phyloP scores from a whole-genome alignment of 352 stramenopile genomes.

The Phytopythium cucurbitacearum region DNA sequence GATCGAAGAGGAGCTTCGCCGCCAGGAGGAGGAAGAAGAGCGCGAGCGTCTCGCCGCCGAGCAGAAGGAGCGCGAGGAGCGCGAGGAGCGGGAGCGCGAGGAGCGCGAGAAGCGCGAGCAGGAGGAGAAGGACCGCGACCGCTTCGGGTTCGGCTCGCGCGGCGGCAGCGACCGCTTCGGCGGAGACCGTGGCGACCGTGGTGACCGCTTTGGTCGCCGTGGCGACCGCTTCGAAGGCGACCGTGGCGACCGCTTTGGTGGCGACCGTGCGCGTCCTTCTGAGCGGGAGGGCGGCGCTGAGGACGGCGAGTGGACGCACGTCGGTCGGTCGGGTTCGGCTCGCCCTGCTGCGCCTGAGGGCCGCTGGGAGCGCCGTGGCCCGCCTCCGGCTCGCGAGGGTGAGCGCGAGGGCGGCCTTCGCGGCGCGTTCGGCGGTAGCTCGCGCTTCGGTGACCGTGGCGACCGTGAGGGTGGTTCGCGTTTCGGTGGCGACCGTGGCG shows the following conservation, averaged over 20 bases:
- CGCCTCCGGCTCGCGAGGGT: conserved; percentile 27
- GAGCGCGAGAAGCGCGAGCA: conserved; percentile 20
- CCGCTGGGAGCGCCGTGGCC: conserved; percentile 53
- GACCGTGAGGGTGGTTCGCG: conserved; percentile 27
- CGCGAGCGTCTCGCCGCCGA: conserved; percentile 33
- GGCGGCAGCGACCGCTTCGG: conserved; percentile 24
- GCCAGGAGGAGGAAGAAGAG: conserved; percentile 61
- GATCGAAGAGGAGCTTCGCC: conserved; percentile 59
- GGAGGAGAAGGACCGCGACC: conserved; percentile 41
- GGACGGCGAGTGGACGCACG: conserved; percentile 66
- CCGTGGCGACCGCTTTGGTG: conserved; percentile 5
- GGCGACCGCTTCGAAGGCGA: conserved; percentile 3
- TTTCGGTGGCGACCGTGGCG: conserved; percentile 36
- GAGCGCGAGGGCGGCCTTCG: conserved; percentile 17
- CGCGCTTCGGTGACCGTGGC: conserved; percentile 21
- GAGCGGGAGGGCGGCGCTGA: conserved; percentile 23
- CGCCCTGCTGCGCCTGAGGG: conserved; percentile 41
- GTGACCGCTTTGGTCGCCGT: background rate
- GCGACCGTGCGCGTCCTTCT: conserved; percentile 20
- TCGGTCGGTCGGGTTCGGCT: conserved; percentile 27
- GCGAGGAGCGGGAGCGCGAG: conserved; percentile 5
- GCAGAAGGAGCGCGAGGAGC: conserved; percentile 38
- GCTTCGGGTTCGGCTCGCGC: conserved; percentile 26
- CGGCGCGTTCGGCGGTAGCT: conserved; percentile 14
- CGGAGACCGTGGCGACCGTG: conserved; percentile 17